phyloP scores from a whole-genome alignment of 2,329 filamentous ascomycete species.

The Sphaerulina musiva region DNA sequence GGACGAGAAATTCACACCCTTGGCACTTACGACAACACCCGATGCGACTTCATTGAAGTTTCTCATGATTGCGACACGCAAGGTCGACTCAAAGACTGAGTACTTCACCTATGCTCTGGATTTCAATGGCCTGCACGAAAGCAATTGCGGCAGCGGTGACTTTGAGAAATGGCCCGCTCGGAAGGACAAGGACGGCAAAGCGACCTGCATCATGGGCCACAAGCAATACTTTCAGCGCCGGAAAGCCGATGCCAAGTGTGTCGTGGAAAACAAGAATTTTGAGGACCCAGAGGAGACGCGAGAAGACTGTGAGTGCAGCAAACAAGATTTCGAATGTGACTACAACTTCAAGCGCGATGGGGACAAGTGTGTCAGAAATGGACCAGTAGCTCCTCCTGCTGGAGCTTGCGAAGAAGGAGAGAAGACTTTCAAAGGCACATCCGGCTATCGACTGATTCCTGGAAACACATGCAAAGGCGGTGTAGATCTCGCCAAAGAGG shows the following conservation, averaged over 20 bases:
- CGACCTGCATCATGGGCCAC: constrained; percentile 92
- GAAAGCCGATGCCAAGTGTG: constrained; percentile 83
- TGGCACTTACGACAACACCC: constrained; percentile 75
- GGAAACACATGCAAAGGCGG: constrained; percentile 45
- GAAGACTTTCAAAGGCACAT: constrained; percentile 74
- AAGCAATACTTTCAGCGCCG: constrained; percentile 79
- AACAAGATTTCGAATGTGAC: constrained; percentile 89
- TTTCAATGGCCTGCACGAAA: constrained; percentile 73
- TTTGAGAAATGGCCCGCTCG: constrained; percentile 87
- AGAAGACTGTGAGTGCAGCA: constrained; percentile 72
- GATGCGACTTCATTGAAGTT: constrained; percentile 94
- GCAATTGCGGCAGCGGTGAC: constrained; percentile 67
- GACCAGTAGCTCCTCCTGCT: constrained; percentile 58
- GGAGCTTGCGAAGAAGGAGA: constrained; percentile 66
- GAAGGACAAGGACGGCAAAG: constrained; percentile 68
- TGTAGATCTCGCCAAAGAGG: constrained; percentile 41
- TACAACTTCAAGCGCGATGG: constrained; percentile 75
- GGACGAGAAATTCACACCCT: constrained; percentile 62
- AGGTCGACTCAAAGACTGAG: constrained; percentile 47
- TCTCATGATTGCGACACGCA: constrained; percentile 60
- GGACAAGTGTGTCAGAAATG: constrained; percentile 61
- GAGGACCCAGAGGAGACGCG: constrained; percentile 65
- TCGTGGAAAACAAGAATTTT: constrained; percentile 72
- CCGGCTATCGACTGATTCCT: constrained; percentile 87
- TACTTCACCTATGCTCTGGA: constrained; percentile 66